Conservation (phyloP, 192 early-diverging fungal genomes). For the Endogone sp. region DNA sequence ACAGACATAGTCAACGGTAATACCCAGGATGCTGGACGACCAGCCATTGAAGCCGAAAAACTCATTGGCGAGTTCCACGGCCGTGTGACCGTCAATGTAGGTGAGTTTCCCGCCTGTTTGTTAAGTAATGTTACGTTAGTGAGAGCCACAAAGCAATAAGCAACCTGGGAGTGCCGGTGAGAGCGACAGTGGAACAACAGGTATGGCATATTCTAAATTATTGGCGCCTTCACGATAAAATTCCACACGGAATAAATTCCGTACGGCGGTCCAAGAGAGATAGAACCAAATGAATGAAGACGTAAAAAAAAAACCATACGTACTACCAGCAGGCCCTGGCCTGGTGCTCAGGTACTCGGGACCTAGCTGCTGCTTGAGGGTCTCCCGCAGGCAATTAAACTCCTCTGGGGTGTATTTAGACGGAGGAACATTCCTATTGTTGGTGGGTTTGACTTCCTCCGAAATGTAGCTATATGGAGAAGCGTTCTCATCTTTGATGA, state of each 20-base stretch:
- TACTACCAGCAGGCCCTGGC: constrained; percentile 1
- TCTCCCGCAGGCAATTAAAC: background rate
- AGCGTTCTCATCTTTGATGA: no score
- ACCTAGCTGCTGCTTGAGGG: background rate
- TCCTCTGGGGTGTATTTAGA: background rate
- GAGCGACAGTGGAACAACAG: background rate
- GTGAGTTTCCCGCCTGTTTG: background rate
- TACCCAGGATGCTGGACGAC: constrained; percentile 68
- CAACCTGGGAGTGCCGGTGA: background rate
- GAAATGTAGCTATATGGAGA: no score
- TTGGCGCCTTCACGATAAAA: no score
- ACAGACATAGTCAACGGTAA: constrained; percentile 76
- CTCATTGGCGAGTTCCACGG: constrained; percentile 85
- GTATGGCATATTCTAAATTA: no score
- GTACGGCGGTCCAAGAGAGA: no score
- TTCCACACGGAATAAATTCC: no score
- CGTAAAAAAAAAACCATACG: background rate
- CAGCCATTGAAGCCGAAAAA: constrained; percentile 97
- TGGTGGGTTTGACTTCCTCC: no score
- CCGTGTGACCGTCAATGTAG: constrained; percentile 72
- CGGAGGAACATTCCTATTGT: background rate
- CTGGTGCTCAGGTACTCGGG: background rate
- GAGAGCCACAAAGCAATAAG: background rate
- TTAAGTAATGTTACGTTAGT: no score
- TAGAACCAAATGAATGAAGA: no score